A percentile compares a stretch with the other conserved stretches of the same genome.
Evolutionary conservation across 75 land plant genomes (phyloP).

Genomic region (Picea glauca): DNA sequence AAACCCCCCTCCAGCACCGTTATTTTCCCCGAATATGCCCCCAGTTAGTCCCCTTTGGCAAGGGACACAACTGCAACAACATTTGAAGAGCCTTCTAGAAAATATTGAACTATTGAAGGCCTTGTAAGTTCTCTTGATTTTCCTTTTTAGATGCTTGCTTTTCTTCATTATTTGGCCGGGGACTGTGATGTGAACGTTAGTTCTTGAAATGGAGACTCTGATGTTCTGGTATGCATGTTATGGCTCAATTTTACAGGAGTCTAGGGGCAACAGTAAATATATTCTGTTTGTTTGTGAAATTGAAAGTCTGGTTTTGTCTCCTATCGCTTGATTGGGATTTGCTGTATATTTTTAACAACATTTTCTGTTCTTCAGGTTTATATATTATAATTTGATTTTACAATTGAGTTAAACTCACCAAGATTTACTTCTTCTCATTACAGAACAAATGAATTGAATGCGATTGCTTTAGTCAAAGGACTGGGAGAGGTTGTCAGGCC

Average conservation of each 20-base stretch:
- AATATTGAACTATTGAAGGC: slow-evolving; percentile 21
- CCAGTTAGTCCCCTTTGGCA: slow-evolving; percentile 17
- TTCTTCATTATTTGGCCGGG: slow-evolving; percentile 3
- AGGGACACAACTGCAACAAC: slow-evolving; percentile 16
- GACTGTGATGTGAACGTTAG: slow-evolving; percentile 8
- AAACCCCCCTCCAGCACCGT: no score
- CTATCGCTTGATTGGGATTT: neutral
- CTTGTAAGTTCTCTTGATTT: slow-evolving; percentile 12
- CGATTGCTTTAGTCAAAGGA: slow-evolving; percentile 23
- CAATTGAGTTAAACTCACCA: neutral
- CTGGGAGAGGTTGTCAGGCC: neutral
- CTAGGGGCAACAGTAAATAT: slow-evolving; percentile 27
- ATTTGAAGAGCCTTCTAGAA: slow-evolving; percentile 17
- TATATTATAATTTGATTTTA: neutral
- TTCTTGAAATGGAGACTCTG: slow-evolving; percentile 14
- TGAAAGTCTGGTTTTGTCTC: neutral
- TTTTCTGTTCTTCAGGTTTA: neutral
- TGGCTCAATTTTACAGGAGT: slow-evolving; percentile 13
- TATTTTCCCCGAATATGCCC: no score
- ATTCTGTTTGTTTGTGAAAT: neutral
- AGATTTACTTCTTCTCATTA: neutral
- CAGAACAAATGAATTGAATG: slow-evolving; percentile 50
- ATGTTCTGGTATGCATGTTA: slow-evolving; percentile 19
- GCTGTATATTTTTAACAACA: neutral
- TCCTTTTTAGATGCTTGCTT: slow-evolving; percentile 11